Base-by-base conservation (phyloP, 805 yeast species). In the Candida ipomoeae region DNA sequence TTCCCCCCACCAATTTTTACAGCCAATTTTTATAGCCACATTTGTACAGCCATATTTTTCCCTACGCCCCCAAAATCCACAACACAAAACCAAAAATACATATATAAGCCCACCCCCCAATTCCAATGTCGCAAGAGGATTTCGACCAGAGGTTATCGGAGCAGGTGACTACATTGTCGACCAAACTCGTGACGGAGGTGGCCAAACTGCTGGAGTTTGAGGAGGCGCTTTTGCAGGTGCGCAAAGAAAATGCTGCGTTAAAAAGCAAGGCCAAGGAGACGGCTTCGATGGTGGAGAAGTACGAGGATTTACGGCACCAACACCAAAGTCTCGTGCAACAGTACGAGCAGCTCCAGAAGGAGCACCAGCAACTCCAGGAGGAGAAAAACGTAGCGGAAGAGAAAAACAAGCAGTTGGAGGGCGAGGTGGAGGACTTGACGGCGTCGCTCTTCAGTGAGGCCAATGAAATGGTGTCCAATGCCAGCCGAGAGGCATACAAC, bases 401-500 rank as follows among this genome's bases (percentile, higher is more conserved):
- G 10, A 87, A 85, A 56, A 84, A 80, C 15, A 72, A 78, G 42
- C 75, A 78, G 51, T 67, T 89, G 46, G 80, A 84, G 54, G 80
- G 76, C 32, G 96, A 89, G 62, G 86, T 89, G 35, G 94, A 87
- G 61, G 96, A 88, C 37, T 68, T 89, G 43, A 81, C 90, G 1
- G 88, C 84, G 1, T 81, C 90, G 1, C 68, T 89, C 32, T 89
- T 89, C 62, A 85, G 81, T 54, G 94, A 89, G 62, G 96, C 96
- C 13, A 89, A 89, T 62, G 77, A 78, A 45, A 87, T 88, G 88
- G 96, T 89, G 6, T 81, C 85, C 44, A 81, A 83, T 54, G 96
- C 96, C 0, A 80, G 87, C 52, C 75, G 81, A 48, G 86, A 84
- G 50, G 79, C 84, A 5, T 77, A 83, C 61, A 81, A 80, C 33